Base-by-base conservation (phyloP, 2,329 filamentous ascomycete species). In the Arthrocladium fulminans region DNA sequence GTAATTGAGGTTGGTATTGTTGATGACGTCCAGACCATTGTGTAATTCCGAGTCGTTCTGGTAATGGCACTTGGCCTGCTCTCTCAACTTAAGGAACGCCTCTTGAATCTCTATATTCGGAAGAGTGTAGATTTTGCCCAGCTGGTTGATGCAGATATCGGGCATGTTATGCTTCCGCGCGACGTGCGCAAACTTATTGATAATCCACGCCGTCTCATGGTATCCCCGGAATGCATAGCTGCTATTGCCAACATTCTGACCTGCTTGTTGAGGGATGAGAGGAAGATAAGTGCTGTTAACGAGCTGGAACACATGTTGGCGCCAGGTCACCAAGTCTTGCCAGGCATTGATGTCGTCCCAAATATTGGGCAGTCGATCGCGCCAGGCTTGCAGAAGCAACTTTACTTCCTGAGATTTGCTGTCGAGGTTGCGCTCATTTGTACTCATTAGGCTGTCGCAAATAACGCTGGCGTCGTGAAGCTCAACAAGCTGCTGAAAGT, bases 21-120 rank as follows among this genome's bases (percentile, higher is more conserved):
- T 98, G 65, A 99, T 99, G 2, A 99, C 92, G 62, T 99, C 92
- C 56, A 99, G 66, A 1, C 92, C 92, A 62, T 83, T 95, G 46
- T 83, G 90, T 47, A 99, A 79, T 67, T 98, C 92, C 30, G 86
- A 84, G 0, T 84, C 82, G 61, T 97, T 97, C 69, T 97, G 89
- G 65, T 97, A 99, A 64, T 98, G 92, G 58, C 92, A 98, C 65
- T 96, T 96, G 37, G 92, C 92, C 67, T 99, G 92, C 68, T 99
- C 94, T n/a, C 94, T 77, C 45, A 99, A 70, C 70, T 99, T 99
- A 53, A 99, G 71, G 75, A 99, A 99, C 0, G 92, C 92, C 65
- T 99, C 92, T 63, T 98, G 94, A 40, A 99, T 99, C 70, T 99
- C 92, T 38, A 99, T 99, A 63, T 99, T 99, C 1, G 92, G 92